Base-by-base conservation (phyloP, 768 basidiomycete species). In the Boletus pseudopeckii region DNA sequence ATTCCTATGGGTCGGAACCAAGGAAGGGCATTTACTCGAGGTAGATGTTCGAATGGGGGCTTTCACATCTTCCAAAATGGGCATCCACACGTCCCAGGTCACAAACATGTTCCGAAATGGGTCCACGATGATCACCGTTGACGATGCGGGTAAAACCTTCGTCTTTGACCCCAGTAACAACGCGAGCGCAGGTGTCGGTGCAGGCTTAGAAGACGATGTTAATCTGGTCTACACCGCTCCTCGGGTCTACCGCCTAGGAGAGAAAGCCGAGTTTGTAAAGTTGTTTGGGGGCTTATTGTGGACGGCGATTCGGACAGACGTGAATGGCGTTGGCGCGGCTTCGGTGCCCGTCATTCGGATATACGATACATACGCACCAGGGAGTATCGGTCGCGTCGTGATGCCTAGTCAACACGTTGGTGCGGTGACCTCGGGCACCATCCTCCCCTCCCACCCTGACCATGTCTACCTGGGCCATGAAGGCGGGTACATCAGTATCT, bases 391-490 rank as follows among this genome's bases (percentile, higher is more conserved):
- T 2, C 76, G 79, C 22, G 73, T 82, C 3, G 65, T 88, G 13
- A 64, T 83, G 41, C 86, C 89, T 2, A 78, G 75, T 1, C 87
- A 90, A 40, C 81, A 84, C 50, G 81, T 90, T 6, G 96, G 95
- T 0, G 79, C 90, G 1, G 88, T 98, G 18, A 91, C 90, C 0
- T 83, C 85, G 33, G 92, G 87, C 1, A 83, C 93, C 0, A 74
- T 90, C 32, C 68, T 98, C 7, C 86, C 90, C 0, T 80, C 84
- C 1, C 75, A 81, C 18, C 85, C 85, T 0, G 76, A 80, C 2
- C 70, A 75, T 28, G 87, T 91, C 37, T 97, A 86, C 62, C 74
- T 99, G 33, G 93, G 90, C 0, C 96, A 99, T 62, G 95, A 98
- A 69, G 93, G 89, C 39, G 96, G 96, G 0, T 85, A 79, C 63